Evolutionary conservation across 257 asterid species (phyloP), one percentile per base, ranked within the genome.

Genomic region (Gentiana dahurica): DNA sequence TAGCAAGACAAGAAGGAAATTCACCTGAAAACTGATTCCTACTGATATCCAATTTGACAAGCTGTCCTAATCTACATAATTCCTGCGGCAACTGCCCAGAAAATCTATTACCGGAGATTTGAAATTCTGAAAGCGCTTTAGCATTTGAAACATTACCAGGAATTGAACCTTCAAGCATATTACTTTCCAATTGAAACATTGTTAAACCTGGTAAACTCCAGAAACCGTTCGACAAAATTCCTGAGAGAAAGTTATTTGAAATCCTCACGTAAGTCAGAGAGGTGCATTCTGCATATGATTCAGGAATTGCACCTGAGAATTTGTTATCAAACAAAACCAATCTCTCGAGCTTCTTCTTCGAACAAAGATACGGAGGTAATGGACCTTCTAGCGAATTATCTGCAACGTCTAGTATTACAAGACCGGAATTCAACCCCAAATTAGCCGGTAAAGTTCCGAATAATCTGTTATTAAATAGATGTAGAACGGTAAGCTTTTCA

Each of bases 351-450:
- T 68, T 56, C 75, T 79, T 72, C 57, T 70, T 59, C 60, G 51
- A 45, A 66, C 97, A 90, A 53, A 90, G 63, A 43, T 77, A 68
- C 8, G 61, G 77, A 54, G 96, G 97, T 67, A 90, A 63, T 2
- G 81, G 65, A 54, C 97, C 97, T 57, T 77, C 82, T 34, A 90
- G 54, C 9, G 62, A 43, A 72, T 90, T 90, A 33, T 62, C 62
- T 5, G 97, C 79, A 15, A 84, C 78, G 69, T 90, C 97, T 48
- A 90, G 67, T 13, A 68, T 79, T 10, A 3, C 68, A 77, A 90
- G 69, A 54, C 69, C 81, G n/a, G 97, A 86, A 52, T 77, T 72
- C 76, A 71, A 41, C 5, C 97, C 97, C 67, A 90, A 61, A 51
- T 44, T 66, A 36, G 33, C 58, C 2, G 97, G 96, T 4, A 86